Base-by-base conservation (phyloP, 345 rosid species). In the Pistacia vera region DNA sequence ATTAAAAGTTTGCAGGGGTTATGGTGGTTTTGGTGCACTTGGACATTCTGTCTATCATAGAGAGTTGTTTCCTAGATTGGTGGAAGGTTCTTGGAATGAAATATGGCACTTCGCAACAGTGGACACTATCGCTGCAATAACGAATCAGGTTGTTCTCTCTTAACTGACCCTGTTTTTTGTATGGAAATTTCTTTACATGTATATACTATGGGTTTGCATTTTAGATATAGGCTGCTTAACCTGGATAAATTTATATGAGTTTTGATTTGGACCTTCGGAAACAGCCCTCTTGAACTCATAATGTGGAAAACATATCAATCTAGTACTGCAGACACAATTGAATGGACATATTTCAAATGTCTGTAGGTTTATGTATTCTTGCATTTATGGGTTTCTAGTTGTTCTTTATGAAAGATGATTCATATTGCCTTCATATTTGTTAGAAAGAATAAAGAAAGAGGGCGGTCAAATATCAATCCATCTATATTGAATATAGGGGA, bases 1-100 rank as follows among this genome's bases (percentile, higher is more conserved):
- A 69, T 51, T 79, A 71, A 67, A 81, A 79, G 94, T 78, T 80
- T 82, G 70, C 87, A 92, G 97, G 97, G 98, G 99, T 28, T 92
- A 92, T 85, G 99, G 98, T 33, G 98, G 99, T 51, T 93, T 96
- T 84, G 98, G 98, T 78, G 98, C 99, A 6, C 90, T 93, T 68
- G 97, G 99, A 2, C 99, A 96, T 82, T 80, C 86, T 35, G 98
- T 96, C 81, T 93, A 92, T 83, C 88, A 85, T 44, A 85, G 97
- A 80, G 99, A 95, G 83, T 85, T 92, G 14, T 74, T 92, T 10
- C 99, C 97, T 59, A 89, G 92, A 85, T 80, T 92, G 84, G 98
- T 96, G 33, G 90, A 93, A 65, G 90, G 92, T n/a, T 61, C 80
- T 71, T 92, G 93, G 92, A 74, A 78, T 25, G 83, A 83, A 74